Percentiles rank a stretch among this genome's conserved stretches.
These are phyloP conservation scores for Macrophomina pseudophaseolina DNA, from an alignment of 2,329 filamentous ascomycete genomes.

Conservation along the genomic window DNA sequence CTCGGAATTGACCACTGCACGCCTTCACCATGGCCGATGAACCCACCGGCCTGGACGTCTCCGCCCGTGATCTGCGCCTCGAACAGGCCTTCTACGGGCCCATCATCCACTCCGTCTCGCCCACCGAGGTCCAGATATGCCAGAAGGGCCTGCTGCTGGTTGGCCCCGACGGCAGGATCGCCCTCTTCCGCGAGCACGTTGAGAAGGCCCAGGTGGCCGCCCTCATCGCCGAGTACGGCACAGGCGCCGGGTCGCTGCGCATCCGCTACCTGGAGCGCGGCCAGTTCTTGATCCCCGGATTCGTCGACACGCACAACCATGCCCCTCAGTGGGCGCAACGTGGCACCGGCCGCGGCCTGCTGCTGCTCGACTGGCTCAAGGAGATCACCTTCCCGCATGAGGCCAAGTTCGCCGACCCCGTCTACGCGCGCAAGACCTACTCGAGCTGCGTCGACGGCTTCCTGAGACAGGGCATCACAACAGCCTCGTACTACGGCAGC, in stretches of 20 bases:
- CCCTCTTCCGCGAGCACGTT: conserved; percentile 25
- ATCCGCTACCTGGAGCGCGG: conserved; percentile 45
- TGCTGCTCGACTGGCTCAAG: conserved; percentile 62
- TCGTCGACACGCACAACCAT: conserved; percentile 72
- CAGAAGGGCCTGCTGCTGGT: conserved; percentile 22
- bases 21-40: conserved; percentile 17
- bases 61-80: conserved; percentile 24
- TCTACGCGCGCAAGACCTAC: conserved; percentile 48
- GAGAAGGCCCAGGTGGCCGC: conserved; percentile 25
- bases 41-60: conserved; percentile 7
- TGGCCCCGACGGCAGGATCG: conserved; percentile 22
- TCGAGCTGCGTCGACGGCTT: conserved; percentile 60
- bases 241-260: conserved; percentile 22
- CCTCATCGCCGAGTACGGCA: conserved; percentile 22
- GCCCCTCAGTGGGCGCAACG: conserved; percentile 62
- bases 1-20: background rate
- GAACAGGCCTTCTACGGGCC: conserved; percentile 25
- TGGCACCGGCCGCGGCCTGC: conserved; percentile 48
- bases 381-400: conserved; percentile 70
- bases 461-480: conserved; percentile 66
- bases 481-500: conserved; percentile 65
- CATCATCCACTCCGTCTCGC: conserved; percentile 25
- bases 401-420: conserved; percentile 61
- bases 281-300: conserved; percentile 64
- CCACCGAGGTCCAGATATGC: conserved; percentile 23